Evolutionary conservation across 1,284 basidiomycete genomes (phyloP).

Genomic region (Heterobasidion annosum): DNA sequence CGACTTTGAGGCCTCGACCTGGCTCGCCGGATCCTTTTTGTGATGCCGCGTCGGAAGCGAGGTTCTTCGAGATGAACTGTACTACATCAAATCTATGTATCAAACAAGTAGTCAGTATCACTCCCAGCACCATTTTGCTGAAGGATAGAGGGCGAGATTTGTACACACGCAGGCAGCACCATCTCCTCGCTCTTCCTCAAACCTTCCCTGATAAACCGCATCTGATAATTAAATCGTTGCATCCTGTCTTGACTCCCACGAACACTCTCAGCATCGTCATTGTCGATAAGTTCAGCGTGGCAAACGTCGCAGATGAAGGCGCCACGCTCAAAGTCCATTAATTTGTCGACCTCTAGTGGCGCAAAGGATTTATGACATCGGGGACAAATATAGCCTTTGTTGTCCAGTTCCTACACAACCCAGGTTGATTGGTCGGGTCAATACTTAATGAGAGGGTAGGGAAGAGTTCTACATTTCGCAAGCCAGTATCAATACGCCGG

Average conservation of each 20-base stretch:
- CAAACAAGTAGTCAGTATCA: neutral
- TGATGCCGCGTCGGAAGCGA: slow-evolving; percentile 43
- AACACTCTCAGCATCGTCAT: slow-evolving; percentile 84
- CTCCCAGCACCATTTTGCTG: too few species aligned
- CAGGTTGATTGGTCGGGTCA: slow-evolving; percentile 2
- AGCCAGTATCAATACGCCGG: slow-evolving; percentile 78
- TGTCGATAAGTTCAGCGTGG: slow-evolving; percentile 77
- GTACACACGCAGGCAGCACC: slow-evolving; percentile 65
- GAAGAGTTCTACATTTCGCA: slow-evolving; percentile 59
- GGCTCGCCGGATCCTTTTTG: slow-evolving; percentile 39
- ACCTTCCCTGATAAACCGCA: slow-evolving; percentile 80
- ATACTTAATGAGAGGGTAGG: slow-evolving; percentile 1
- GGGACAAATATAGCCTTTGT: slow-evolving; percentile 94
- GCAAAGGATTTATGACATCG: slow-evolving; percentile 82
- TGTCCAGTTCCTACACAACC: slow-evolving; percentile 73
- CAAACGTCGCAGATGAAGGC: slow-evolving; percentile 75
- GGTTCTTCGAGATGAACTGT: slow-evolving; percentile 66
- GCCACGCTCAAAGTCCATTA: slow-evolving; percentile 62
- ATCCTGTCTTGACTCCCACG: slow-evolving; percentile 86
- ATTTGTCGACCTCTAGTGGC: slow-evolving; percentile 77
- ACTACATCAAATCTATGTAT: slow-evolving; percentile 71
- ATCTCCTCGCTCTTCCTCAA: slow-evolving; percentile 87
- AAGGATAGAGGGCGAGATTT: neutral
- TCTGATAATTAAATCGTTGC: slow-evolving; percentile 91
- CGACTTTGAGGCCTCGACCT: slow-evolving; percentile 57